A percentile compares a stretch with the other conserved stretches of the same genome.
Conservation (phyloP, 192 early-diverging fungal species). For the Irineochytrium annulatum region DNA sequence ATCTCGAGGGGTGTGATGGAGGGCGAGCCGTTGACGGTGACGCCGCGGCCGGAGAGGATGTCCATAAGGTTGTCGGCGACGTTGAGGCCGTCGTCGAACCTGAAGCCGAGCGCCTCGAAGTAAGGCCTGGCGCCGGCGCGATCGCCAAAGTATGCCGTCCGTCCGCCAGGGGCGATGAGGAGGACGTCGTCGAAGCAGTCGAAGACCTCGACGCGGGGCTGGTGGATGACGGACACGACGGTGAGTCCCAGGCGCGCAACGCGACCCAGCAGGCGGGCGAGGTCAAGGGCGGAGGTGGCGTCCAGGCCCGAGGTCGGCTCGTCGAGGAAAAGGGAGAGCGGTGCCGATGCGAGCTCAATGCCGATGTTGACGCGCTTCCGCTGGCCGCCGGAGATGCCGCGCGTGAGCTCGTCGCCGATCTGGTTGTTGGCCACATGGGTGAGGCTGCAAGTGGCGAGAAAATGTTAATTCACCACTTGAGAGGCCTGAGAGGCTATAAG, state of each 20-base stretch:
- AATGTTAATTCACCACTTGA: background rate
- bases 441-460: constrained; percentile 6
- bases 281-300: constrained; percentile 62
- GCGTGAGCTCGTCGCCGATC: constrained; percentile 66
- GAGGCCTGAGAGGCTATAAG: background rate
- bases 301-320: constrained; percentile 76
- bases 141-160: constrained; percentile 72
- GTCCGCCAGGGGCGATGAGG: constrained; percentile 74
- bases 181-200: constrained; percentile 82
- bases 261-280: constrained; percentile 66
- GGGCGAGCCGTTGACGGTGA: too few relatives aligned
- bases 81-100: constrained; percentile 14
- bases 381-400: constrained; percentile 82
- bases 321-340: constrained; percentile 81
- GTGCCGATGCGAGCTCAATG: constrained; percentile 77
- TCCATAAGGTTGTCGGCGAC: constrained; percentile 40
- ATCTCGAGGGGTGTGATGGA: background rate
- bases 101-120: constrained; percentile 36
- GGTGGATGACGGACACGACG: constrained; percentile 81
- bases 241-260: constrained; percentile 64
- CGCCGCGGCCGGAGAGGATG: constrained; percentile 34
- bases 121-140: constrained; percentile 15
- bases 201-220: constrained; percentile 77
- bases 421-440: constrained; percentile 23
- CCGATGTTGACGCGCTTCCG: constrained; percentile 83